Percentiles rank a stretch among this genome's conserved stretches.
Evolutionary conservation across 2,329 filamentous ascomycete genomes (phyloP).

Genomic region (Xenoacremonium recifei): DNA sequence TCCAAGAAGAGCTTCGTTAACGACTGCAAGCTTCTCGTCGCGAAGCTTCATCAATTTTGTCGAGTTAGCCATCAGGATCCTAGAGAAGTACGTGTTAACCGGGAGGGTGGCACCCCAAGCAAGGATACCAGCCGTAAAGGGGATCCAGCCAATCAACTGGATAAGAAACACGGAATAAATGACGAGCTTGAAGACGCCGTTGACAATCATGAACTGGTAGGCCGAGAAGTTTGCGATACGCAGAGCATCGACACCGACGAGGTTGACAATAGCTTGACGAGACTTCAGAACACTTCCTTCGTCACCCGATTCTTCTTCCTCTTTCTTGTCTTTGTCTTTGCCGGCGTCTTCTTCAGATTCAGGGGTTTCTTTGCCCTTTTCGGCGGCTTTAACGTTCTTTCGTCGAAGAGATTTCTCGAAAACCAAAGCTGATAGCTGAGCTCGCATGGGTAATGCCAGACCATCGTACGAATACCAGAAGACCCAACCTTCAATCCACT

Average conservation of each 20-base stretch:
- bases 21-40: conserved; percentile 71
- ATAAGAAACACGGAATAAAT: conserved; percentile 66
- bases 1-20: conserved; percentile 75
- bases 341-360: conserved; percentile 29
- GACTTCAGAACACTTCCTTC: conserved; percentile 38
- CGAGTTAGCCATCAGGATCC: conserved; percentile 62
- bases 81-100: conserved; percentile 66
- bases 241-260: conserved; percentile 73
- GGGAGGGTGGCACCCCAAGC: conserved; percentile 65
- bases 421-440: conserved; percentile 68
- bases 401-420: conserved; percentile 75
- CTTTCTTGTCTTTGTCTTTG: conserved; percentile 47
- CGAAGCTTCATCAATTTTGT: conserved; percentile 72
- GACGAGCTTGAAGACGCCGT: conserved; percentile 60
- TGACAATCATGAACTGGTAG: conserved; percentile 64
- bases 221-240: conserved; percentile 68
- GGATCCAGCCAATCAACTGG: conserved; percentile 70
- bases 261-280: conserved; percentile 71
- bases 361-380: conserved; percentile 42
- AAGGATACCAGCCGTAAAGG: conserved; percentile 63
- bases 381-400: conserved; percentile 71
- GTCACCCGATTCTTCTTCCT: conserved; percentile 46
- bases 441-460: conserved; percentile 64
- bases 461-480: conserved; percentile 66
- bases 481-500: conserved; percentile 63